These are phyloP conservation scores for Zygotorulaspora danielsina DNA, from an alignment of 805 yeast genomes.

Conservation along the genomic window DNA sequence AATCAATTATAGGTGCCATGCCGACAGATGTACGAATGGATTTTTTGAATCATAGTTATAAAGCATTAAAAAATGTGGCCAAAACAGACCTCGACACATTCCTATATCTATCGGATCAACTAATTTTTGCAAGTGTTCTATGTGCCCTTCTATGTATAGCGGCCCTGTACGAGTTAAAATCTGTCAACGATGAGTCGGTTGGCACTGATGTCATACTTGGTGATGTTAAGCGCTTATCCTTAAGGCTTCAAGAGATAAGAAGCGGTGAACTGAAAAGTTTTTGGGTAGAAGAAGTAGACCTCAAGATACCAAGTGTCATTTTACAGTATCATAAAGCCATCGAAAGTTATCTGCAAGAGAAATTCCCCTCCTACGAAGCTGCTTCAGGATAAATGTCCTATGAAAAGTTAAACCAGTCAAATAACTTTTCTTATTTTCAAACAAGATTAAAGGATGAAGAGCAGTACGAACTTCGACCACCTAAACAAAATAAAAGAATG, in stretches of 20 bases:
- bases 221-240: slow-evolving; percentile 21
- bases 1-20: slow-evolving; percentile 13
- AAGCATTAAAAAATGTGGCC: slow-evolving; percentile 16
- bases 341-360: slow-evolving; percentile 20
- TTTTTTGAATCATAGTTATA: slow-evolving; percentile 16
- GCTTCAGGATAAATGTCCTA: neutral
- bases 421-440: too few relatives aligned
- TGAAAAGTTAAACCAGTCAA: neutral
- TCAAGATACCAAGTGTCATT: slow-evolving; percentile 25
- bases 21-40: slow-evolving; percentile 14
- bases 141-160: slow-evolving; percentile 15
- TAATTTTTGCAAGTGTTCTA: slow-evolving; percentile 20
- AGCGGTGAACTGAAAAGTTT: slow-evolving; percentile 26
- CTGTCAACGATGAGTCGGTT: neutral
- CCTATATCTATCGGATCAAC: slow-evolving; percentile 23
- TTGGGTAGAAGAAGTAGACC: slow-evolving; percentile 31
- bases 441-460: too few relatives aligned
- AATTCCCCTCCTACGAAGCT: slow-evolving; percentile 14
- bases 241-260: slow-evolving; percentile 23
- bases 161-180: slow-evolving; percentile 10
- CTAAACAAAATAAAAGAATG: too few relatives aligned
- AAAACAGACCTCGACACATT: slow-evolving; percentile 19
- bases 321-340: slow-evolving; percentile 26
- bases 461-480: too few relatives aligned
- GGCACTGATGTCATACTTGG: slow-evolving; percentile 9